Evolutionary conservation across 2,329 filamentous ascomycete genomes (phyloP), one percentile per base, ranked within the genome.

Genomic region (Aspergillus jensenii): DNA sequence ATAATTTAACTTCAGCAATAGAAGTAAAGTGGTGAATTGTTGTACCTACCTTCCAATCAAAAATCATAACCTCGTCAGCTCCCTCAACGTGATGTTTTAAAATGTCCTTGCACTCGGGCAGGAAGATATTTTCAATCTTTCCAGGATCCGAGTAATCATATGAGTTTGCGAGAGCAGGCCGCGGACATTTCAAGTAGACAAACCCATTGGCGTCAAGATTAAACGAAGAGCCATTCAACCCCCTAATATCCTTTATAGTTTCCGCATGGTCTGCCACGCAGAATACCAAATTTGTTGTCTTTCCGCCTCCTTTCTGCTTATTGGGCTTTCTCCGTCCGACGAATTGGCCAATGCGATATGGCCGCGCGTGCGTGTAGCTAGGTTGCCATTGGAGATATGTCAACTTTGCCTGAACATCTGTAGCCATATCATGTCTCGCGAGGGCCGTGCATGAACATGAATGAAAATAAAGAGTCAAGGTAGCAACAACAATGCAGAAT

Each of bases 351-450:
- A 35, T 45, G 15, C 51, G 51, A 25, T 53, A 53, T 31, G 51
- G 51, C 9, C 51, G 51, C 3, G 23, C 46, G 35, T 53, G 23
- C 1, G 25, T 33, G 21, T 53, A 53, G 40, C 51, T 53, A 27
- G 51, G 51, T 23, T 53, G 51, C 51, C 51, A 53, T 46, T 53
- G 23, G n/a, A 53, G 51, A 7, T 53, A 53, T 43, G 51, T 53
- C 25, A 53, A 27, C 23, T 19, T 31, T 15, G 39, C 17, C 15
- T 44, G 14, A 6, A 45, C 51, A 15, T 53, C 51, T 37, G 40
- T 33, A 11, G 51, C 51, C 51, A 53, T 53, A 19, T 43, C n/a
- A 19, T 52, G 7, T 27, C 25, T 31, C 9, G 27, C 3, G 3
- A 31, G 25, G 4, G 6, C 3, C 8, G 27, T 11, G 1, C 27